Conservation (phyloP, 1,284 basidiomycete species). For the Blastosporella zonata region DNA sequence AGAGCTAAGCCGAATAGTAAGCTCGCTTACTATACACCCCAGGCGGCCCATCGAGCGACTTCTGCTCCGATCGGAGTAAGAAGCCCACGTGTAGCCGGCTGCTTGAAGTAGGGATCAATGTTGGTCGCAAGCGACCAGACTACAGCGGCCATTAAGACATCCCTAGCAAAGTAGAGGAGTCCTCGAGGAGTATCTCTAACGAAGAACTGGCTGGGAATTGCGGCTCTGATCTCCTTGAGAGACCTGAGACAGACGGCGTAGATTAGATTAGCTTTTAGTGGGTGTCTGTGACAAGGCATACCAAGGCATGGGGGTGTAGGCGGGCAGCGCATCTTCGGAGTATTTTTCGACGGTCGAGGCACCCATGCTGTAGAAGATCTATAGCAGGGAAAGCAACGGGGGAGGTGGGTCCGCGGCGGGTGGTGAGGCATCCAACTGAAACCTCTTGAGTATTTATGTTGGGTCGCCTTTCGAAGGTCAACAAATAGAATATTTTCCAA, state of each 20-base stretch:
- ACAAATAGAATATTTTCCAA: background rate
- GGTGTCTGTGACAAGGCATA: slow-evolving; percentile 19
- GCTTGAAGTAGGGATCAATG: slow-evolving; percentile 46
- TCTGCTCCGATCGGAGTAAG: slow-evolving; percentile 37
- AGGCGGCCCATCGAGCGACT: slow-evolving; percentile 39
- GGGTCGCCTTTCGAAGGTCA: background rate
- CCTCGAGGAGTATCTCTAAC: slow-evolving; percentile 36
- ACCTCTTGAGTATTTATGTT: background rate
- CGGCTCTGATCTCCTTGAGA: slow-evolving; percentile 50
- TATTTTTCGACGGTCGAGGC: slow-evolving; percentile 21
- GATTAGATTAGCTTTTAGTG: background rate
- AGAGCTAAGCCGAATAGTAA: background rate
- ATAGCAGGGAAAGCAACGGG: slow-evolving; percentile 1
- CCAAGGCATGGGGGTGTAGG: slow-evolving; percentile 48
- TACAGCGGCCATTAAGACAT: slow-evolving; percentile 43
- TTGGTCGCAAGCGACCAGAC: slow-evolving; percentile 42
- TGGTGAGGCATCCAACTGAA: background rate
- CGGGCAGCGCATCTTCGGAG: slow-evolving; percentile 37
- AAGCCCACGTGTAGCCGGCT: slow-evolving; percentile 21
- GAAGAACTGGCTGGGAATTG: slow-evolving; percentile 50
- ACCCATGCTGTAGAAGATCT: slow-evolving; percentile 6
- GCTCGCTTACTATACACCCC: slow-evolving; percentile 27
- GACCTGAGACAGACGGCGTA: slow-evolving; percentile 32
- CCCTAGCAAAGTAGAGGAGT: slow-evolving; percentile 41
- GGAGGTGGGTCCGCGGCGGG: background rate